Evolutionary conservation across 305 asterid species (phyloP).

Genomic region (Rubia peregrina): DNA sequence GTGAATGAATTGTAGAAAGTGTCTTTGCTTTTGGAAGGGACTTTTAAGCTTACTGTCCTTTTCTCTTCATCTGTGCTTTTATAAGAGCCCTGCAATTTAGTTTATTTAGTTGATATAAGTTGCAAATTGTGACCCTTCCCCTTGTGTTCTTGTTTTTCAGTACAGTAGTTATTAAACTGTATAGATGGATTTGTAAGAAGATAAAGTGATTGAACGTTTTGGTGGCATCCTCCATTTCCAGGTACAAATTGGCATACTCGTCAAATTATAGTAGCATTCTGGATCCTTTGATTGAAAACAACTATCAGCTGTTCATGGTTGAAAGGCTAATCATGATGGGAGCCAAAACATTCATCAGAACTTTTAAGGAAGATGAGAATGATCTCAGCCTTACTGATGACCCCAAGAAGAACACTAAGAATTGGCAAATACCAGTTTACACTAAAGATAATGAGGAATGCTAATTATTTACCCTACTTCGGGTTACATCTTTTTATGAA

Average conservation of each 20-base stretch:
- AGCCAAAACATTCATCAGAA: constrained; percentile 59
- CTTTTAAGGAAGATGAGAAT: constrained; percentile 54
- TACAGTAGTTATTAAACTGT: too few species aligned
- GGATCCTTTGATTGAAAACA: constrained; percentile 69
- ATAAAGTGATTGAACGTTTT: neutral
- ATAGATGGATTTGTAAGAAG: neutral
- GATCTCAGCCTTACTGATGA: constrained; percentile 86
- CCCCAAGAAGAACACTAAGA: constrained; percentile 79
- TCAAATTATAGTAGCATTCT: constrained; percentile 66
- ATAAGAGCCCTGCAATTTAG: too few species aligned
- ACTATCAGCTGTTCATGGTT: constrained; percentile 78
- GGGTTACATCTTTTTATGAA: neutral
- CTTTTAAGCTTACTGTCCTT: neutral
- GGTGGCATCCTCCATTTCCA: constrained; percentile 25
- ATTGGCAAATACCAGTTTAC: constrained; percentile 72
- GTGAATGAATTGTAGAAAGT: too few species aligned
- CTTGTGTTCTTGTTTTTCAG: too few species aligned
- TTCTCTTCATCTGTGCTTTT: too few species aligned
- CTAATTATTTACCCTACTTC: constrained; percentile 23
- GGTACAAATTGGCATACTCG: constrained; percentile 79
- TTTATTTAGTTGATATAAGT: too few species aligned
- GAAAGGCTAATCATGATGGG: constrained; percentile 82
- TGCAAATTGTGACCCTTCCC: too few species aligned
- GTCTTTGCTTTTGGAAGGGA: neutral
- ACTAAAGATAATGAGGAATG: constrained; percentile 52